phyloP scores from a whole-genome alignment of 352 stramenopile species.

The Phytophthora fragariae region DNA sequence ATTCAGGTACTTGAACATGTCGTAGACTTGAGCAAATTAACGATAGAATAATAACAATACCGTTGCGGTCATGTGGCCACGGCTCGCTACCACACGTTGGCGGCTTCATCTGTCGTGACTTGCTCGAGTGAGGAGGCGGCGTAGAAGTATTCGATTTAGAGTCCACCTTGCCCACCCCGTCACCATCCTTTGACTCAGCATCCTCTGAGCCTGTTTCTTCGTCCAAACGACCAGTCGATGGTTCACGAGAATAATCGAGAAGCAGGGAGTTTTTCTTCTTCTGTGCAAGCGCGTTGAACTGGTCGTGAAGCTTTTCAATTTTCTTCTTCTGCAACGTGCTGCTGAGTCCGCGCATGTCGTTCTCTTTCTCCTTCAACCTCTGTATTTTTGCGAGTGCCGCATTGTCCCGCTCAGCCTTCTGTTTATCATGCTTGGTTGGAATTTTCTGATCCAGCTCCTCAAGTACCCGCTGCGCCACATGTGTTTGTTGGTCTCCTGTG shows the following conservation, averaged over 20 bases:
- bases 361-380: conserved; percentile 74
- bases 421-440: conserved; percentile 50
- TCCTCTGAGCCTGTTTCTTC: conserved; percentile 36
- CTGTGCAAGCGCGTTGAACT: conserved; percentile 80
- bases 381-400: conserved; percentile 54
- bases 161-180: conserved; percentile 20
- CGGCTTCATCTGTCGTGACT: conserved; percentile 36
- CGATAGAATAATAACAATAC: conserved; percentile 88
- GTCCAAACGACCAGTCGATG: conserved; percentile 32
- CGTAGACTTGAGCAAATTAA: conserved; percentile 86
- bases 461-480: conserved; percentile 80
- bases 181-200: conserved; percentile 37
- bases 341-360: conserved; percentile 75
- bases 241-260: conserved; percentile 58
- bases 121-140: conserved; percentile 29
- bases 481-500: conserved; percentile 51
- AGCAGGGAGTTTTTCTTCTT: conserved; percentile 82
- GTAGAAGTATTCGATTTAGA: conserved; percentile 28
- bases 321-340: conserved; percentile 84
- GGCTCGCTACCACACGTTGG: conserved; percentile 30
- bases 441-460: conserved; percentile 68
- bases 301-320: conserved; percentile 83
- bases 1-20: conserved; percentile 86
- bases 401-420: conserved; percentile 47
- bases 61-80: conserved; percentile 75